phyloP scores from a whole-genome alignment of 371 early-diverging fungal genomes.

The Mucor velutinosus region DNA sequence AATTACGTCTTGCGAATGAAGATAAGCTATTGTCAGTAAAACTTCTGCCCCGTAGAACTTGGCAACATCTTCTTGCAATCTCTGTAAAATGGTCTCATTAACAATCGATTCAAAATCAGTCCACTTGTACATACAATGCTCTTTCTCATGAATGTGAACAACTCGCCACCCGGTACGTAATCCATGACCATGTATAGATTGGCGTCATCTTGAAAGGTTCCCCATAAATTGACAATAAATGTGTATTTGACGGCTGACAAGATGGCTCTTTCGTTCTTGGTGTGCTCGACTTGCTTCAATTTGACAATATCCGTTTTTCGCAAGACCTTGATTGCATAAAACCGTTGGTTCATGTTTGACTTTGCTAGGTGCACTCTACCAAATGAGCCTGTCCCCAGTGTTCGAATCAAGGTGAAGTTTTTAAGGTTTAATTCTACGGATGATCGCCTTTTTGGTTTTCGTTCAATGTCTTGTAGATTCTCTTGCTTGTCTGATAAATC shows the following conservation, averaged over 20 bases:
- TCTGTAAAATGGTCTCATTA: conserved; percentile 44
- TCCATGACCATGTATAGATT: conserved; percentile 96
- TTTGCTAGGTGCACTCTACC: conserved; percentile 90
- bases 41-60: conserved; percentile 81
- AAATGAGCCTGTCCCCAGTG: conserved; percentile 93
- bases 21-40: conserved; percentile 82
- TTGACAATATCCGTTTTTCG: conserved; percentile 91
- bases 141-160: conserved; percentile 94
- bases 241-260: conserved; percentile 85
- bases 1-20: conserved; percentile 89
- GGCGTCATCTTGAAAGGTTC: conserved; percentile 89
- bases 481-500: conserved; percentile 15
- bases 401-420: conserved; percentile 37
- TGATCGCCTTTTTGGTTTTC: conserved; percentile 15
- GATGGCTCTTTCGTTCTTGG: conserved; percentile 94
- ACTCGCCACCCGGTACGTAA: conserved; percentile 95
- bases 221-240: conserved; percentile 93
- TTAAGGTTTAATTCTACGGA: conserved; percentile 16
- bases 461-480: background rate
- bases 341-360: conserved; percentile 59
- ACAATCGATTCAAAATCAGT: background rate
- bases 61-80: conserved; percentile 89
- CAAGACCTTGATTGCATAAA: conserved; percentile 93
- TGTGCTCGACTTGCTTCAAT: conserved; percentile 96
- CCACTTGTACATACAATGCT: background rate